Conservation (phyloP, 768 basidiomycete genomes). For the Punctularia strigosozonata region DNA sequence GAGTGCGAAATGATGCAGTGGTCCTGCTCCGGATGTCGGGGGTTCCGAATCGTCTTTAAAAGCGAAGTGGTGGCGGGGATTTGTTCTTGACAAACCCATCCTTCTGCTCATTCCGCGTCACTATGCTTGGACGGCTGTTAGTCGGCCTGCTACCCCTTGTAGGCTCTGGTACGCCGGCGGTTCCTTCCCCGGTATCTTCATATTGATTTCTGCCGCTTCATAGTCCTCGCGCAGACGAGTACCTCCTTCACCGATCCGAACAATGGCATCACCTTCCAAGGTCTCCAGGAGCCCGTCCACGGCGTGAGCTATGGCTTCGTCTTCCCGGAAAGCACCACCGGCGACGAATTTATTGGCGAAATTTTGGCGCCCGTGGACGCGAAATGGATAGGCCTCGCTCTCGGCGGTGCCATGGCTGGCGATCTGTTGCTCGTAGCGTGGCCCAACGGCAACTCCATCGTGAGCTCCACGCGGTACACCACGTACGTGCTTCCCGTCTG, state of each 20-base stretch:
- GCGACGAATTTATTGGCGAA: constrained; percentile 51
- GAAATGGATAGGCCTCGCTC: constrained; percentile 45
- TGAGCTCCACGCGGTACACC: constrained; percentile 39
- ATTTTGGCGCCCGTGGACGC: constrained; percentile 42
- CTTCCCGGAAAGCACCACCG: constrained; percentile 35
- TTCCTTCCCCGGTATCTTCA: neutral
- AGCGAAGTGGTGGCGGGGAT: no score
- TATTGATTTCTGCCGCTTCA: neutral
- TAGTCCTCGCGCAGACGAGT: constrained; percentile 33
- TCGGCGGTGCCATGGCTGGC: constrained; percentile 42
- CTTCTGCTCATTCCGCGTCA: no score
- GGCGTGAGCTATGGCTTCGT: constrained; percentile 32
- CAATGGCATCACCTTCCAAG: constrained; percentile 43
- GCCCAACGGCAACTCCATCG: constrained; percentile 41
- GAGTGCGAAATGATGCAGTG: no score
- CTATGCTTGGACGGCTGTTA: constrained; percentile 10
- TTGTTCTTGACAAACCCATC: no score
- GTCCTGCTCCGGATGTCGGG: no score
- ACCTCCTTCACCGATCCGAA: constrained; percentile 35
- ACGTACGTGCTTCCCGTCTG: constrained; percentile 28
- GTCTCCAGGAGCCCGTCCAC: constrained; percentile 20
- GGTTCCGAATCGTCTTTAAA: no score
- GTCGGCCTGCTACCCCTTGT: constrained; percentile 27
- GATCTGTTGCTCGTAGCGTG: constrained; percentile 50
- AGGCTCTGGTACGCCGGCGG: constrained; percentile 24